Evolutionary conservation across 1,284 basidiomycete species (phyloP).

Genomic region (Butyriboletus appendiculatus): DNA sequence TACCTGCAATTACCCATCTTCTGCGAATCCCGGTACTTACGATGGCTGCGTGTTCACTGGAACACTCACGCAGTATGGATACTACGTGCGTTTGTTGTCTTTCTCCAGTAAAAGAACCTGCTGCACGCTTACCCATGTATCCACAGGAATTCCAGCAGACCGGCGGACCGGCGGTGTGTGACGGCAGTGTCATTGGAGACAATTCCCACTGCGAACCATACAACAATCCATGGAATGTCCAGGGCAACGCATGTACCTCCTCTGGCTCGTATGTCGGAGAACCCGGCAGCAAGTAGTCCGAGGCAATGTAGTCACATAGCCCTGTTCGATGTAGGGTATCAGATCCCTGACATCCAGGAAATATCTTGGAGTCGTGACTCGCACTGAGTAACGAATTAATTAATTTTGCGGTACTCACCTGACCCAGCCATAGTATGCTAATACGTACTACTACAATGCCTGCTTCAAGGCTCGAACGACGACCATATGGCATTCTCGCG

Average conservation of each 20-base stretch:
- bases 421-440: no score
- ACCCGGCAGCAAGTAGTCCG: not conserved
- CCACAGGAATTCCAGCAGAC: not conserved
- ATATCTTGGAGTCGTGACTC: not conserved
- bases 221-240: constrained; percentile 12
- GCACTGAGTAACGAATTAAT: not conserved
- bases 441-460: no score
- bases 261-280: constrained; percentile 9
- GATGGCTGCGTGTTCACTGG: constrained; percentile 5
- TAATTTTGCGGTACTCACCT: not conserved
- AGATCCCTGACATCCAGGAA: not conserved
- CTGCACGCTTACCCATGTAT: not conserved
- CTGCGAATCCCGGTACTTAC: not conserved
- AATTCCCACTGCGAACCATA: constrained; percentile 2
- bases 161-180: constrained; percentile 1
- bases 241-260: constrained; percentile 1
- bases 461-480: not conserved
- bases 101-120: not conserved
- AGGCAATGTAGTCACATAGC: not conserved
- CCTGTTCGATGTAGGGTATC: not conserved
- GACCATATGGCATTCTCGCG: not conserved
- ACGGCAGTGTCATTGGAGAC: not conserved
- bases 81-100: not conserved
- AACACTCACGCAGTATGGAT: not conserved
- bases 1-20: constrained; percentile 9